Evolutionary conservation across 768 basidiomycete species (phyloP), one percentile per base, ranked within the genome.

Genomic region (Suillus weaverae): DNA sequence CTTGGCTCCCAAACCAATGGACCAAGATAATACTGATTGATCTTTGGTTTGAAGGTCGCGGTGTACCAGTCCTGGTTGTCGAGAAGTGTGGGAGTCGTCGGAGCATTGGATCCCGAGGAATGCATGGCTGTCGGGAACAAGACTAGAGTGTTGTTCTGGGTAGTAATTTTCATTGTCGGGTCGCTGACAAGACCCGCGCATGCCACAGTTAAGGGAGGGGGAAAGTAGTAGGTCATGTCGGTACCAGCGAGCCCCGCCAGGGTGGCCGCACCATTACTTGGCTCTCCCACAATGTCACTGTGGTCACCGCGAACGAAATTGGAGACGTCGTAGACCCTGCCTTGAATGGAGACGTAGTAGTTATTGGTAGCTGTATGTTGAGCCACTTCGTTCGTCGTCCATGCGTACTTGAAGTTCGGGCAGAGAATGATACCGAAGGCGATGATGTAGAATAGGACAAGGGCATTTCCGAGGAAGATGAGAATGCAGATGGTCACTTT

Each of bases 381-480:
- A 2, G 74, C 76, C 43, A 90, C 81, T 70, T 89, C 83, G 0
- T 69, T 69, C 4, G 71, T 63, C 43, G 80, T 81, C 87, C 88
- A 88, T 5, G 83, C 89, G 68, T 86, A 83, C 73, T 87, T 78
- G 70, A 82, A 84, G 71, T 88, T 69, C 10, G 88, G 88, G 67
- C 88, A 89, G 46, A 89, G 81, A 41, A 89, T 76, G 30, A 75
- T 65, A 41, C 88, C 88, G 70, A 89, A 89, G 50, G 80, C 80
- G 69, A 89, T 81, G 79, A 89, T 87, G 72, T 87, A 89, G 78
- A 89, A 89, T 68, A 89, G 72, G 64, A 89, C 79, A 57, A 83
- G 55, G 20, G 72, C 80, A 70, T 89, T 89, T 61, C 81, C 71
- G 39, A 84, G 63, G 63, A 84, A 67, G 72, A 89, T 88, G 72